Evolutionary conservation across 2,329 filamentous ascomycete genomes (phyloP).

Genomic region (Aspergillus amoenus): DNA sequence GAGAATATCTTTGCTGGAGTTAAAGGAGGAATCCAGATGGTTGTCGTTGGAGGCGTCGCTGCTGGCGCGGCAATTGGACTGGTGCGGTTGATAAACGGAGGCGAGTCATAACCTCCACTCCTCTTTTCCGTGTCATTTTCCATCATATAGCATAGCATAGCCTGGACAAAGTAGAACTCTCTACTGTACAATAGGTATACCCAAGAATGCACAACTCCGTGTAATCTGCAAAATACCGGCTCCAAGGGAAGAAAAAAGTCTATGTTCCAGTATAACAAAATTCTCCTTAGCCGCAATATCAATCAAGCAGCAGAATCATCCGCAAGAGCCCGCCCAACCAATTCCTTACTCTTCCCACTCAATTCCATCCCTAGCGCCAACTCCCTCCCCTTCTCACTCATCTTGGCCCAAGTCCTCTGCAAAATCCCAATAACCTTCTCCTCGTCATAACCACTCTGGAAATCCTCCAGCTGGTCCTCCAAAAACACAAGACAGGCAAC

Average conservation of each 20-base stretch:
- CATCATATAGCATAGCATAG: not conserved
- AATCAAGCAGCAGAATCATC: constrained; percentile 17
- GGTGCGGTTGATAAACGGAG: constrained; percentile 53
- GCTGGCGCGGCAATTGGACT: constrained; percentile 66
- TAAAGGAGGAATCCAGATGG: constrained; percentile 63
- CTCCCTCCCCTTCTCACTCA: constrained; percentile 62
- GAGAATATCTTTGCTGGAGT: constrained; percentile 54
- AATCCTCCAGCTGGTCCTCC: constrained; percentile 81
- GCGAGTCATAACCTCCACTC: not conserved
- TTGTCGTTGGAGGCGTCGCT: constrained; percentile 63
- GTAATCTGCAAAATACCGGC: not conserved
- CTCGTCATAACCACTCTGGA: constrained; percentile 67
- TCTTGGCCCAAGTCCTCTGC: constrained; percentile 74
- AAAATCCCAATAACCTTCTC: constrained; percentile 72
- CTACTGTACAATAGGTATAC: constrained; percentile 4
- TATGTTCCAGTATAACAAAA: not conserved
- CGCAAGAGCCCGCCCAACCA: constrained; percentile 64
- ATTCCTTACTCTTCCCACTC: constrained; percentile 59
- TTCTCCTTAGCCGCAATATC: not conserved
- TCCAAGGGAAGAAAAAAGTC: not conserved
- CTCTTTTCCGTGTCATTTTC: not conserved
- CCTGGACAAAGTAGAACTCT: not conserved
- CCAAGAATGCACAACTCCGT: not conserved
- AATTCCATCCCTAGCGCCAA: constrained; percentile 67
- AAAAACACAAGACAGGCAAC: constrained; percentile 84